A percentile compares a stretch with the other conserved stretches of the same genome.
These are phyloP conservation scores for Raphanus hybrid DNA, from an alignment of 441 rosid species.

Conservation along the genomic window DNA sequence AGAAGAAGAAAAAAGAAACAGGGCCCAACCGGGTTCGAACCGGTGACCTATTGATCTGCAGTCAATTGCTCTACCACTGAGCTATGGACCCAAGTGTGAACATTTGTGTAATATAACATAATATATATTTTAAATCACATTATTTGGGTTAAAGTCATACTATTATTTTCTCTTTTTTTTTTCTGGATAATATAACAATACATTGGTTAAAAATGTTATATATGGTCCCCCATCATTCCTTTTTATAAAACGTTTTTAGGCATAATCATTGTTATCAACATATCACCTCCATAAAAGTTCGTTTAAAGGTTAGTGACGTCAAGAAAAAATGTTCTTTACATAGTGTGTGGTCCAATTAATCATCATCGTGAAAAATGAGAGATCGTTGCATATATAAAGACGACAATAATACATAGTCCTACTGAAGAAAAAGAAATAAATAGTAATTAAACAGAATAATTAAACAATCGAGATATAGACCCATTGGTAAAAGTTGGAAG, in stretches of 20 bases:
- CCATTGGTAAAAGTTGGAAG: neutral
- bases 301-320: conserved; percentile 25
- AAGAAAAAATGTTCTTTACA: neutral
- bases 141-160: neutral
- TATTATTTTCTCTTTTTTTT: too few species aligned
- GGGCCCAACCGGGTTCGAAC: conserved; percentile 83
- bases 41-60: conserved; percentile 97
- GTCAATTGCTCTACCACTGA: conserved; percentile 99
- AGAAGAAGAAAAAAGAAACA: too few species aligned
- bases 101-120: too few species aligned
- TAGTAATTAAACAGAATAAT: neutral
- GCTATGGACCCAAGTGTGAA: conserved; percentile 69
- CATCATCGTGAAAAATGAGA: conserved; percentile 13
- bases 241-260: neutral
- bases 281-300: conserved; percentile 4
- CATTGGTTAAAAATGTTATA: neutral
- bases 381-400: neutral
- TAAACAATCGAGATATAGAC: neutral
- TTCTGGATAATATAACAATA: neutral
- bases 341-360: conserved; percentile 14
- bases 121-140: neutral
- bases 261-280: conserved; percentile 27
- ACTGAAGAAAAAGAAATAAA: neutral
- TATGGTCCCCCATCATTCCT: conserved; percentile 2
- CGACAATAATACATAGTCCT: conserved; percentile 9